Conservation (phyloP, 345 rosid genomes). For the Aegle marmelos region DNA sequence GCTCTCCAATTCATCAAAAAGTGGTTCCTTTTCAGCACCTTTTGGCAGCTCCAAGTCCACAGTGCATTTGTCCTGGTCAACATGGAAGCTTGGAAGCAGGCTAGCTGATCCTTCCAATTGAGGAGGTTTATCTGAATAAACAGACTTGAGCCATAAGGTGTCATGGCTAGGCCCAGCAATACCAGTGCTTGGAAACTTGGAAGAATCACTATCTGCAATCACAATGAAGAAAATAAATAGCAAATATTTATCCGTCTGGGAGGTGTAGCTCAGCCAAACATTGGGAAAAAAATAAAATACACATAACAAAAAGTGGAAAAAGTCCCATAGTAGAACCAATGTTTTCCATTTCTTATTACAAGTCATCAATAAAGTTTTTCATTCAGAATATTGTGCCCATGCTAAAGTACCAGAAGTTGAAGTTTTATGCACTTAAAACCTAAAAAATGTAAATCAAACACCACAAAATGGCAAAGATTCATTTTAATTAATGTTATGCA, state of each 20-base stretch:
- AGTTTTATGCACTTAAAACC: background rate
- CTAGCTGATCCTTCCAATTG: slow-evolving; percentile 53
- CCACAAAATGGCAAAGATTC: background rate
- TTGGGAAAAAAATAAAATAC: background rate
- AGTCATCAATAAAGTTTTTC: background rate
- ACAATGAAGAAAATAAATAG: slow-evolving; percentile 10
- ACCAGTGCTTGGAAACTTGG: slow-evolving; percentile 36
- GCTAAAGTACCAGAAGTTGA: background rate
- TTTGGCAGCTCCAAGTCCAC: slow-evolving; percentile 43
- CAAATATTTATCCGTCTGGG: background rate
- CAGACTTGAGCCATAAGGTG: slow-evolving; percentile 51
- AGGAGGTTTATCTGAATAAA: slow-evolving; percentile 53
- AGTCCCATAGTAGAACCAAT: background rate
- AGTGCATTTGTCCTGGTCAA: slow-evolving; percentile 46
- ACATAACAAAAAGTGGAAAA: background rate
- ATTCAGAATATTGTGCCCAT: background rate
- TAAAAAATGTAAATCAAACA: background rate
- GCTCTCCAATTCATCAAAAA: slow-evolving; percentile 85
- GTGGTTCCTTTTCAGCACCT: slow-evolving; percentile 48
- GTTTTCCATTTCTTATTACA: background rate
- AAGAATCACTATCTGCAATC: slow-evolving; percentile 66
- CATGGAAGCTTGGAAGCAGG: slow-evolving; percentile 42
- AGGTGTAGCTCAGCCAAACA: background rate
- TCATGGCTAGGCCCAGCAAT: slow-evolving; percentile 57
- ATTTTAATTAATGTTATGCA: background rate